These are phyloP conservation scores for Vitis labrusca DNA, from an alignment of 164 flowering plant genomes.

Conservation along the genomic window DNA sequence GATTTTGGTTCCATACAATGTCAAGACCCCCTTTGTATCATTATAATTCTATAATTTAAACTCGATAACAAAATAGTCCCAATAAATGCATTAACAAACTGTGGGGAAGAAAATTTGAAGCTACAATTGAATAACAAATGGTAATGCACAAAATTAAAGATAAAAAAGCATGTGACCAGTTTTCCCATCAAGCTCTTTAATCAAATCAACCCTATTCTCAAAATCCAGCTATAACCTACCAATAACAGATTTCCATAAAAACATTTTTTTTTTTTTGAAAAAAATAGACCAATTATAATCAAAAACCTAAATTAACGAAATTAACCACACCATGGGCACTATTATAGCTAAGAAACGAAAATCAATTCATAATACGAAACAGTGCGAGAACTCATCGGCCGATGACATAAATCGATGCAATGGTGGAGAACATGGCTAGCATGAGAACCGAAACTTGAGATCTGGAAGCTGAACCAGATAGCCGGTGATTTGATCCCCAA, in stretches of 20 bases:
- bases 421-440: constrained; percentile 16
- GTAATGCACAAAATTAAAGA: neutral
- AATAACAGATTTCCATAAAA: neutral
- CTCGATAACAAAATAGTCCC: too few relatives aligned
- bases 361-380: neutral
- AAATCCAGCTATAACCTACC: constrained; percentile 88
- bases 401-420: constrained; percentile 83
- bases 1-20: too few relatives aligned
- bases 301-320: too few relatives aligned
- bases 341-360: neutral
- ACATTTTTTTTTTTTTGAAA: neutral
- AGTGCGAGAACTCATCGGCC: constrained; percentile 51
- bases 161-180: constrained; percentile 52
- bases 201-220: constrained; percentile 70
- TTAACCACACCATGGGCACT: too few relatives aligned
- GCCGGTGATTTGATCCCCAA: too few relatives aligned
- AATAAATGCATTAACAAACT: too few relatives aligned
- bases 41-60: too few relatives aligned
- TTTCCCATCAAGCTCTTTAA: constrained; percentile 80
- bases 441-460: too few relatives aligned
- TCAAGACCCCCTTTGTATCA: too few relatives aligned
- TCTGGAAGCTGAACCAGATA: too few relatives aligned
- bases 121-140: too few relatives aligned
- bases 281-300: neutral
- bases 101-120: too few relatives aligned